Evolutionary conservation across 495 filamentous ascomycete species (phyloP).

Genomic region (Penicillium silybi): DNA sequence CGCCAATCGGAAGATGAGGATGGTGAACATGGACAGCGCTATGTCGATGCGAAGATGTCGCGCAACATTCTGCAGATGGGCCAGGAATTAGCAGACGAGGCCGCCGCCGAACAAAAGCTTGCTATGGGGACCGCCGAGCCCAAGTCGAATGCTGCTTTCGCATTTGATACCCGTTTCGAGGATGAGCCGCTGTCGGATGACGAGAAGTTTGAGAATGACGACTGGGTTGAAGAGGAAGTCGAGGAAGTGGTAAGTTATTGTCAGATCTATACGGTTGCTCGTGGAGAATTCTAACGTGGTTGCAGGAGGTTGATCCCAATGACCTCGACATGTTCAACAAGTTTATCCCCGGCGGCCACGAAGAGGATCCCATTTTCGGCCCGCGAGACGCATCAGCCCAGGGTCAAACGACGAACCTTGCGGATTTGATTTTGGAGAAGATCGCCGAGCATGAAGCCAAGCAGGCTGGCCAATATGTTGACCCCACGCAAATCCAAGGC

Average conservation of each 20-base stretch:
- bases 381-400: conserved; percentile 43
- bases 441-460: conserved; percentile 88
- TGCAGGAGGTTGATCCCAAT: conserved; percentile 76
- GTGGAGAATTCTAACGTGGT: conserved; percentile 10
- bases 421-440: conserved; percentile 87
- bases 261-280: background rate
- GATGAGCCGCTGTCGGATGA: conserved; percentile 54
- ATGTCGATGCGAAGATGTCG: conserved; percentile 81
- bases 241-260: conserved; percentile 59
- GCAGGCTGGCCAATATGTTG: conserved; percentile 36
- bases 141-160: conserved; percentile 57
- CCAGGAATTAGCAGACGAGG: conserved; percentile 76
- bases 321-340: conserved; percentile 88
- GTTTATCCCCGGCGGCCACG: conserved; percentile 64
- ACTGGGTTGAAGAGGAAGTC: conserved; percentile 64
- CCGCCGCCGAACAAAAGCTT: conserved; percentile 48
- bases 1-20: conserved; percentile 53
- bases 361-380: conserved; percentile 46
- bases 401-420: conserved; percentile 69
- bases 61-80: conserved; percentile 84
- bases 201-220: conserved; percentile 52
- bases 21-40: conserved; percentile 61
- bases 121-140: conserved; percentile 18
- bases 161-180: conserved; percentile 58
- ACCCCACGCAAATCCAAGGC: conserved; percentile 39